These are phyloP conservation scores for Asterella californica DNA, from an alignment of 225 moss, liverwort and hornwort genomes.

Conservation along the genomic window DNA sequence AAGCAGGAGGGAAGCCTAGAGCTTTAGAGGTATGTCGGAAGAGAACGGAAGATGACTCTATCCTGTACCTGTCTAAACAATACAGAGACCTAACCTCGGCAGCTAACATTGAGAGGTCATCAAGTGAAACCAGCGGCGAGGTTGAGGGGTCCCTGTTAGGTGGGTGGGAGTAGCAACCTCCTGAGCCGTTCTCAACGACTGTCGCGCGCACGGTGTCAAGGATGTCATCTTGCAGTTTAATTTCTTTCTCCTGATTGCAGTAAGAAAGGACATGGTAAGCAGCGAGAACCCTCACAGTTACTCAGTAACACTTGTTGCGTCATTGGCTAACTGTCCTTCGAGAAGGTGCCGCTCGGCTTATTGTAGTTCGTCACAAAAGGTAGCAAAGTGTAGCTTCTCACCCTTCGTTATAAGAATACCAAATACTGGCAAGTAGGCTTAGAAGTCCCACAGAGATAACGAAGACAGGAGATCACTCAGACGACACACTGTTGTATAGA, in stretches of 20 bases:
- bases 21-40: neutral
- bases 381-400: neutral
- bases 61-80: neutral
- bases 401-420: neutral
- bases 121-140: neutral
- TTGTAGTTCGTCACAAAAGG: neutral
- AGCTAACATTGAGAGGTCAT: neutral
- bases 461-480: too few species aligned
- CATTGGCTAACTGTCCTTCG: neutral
- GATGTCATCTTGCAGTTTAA: slow-evolving; percentile 47
- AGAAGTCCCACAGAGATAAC: neutral
- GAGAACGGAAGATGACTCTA: neutral
- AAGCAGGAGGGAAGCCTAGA: neutral
- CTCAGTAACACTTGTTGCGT: neutral
- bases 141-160: neutral
- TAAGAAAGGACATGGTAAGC: neutral
- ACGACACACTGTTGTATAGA: too few species aligned
- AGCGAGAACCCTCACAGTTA: neutral
- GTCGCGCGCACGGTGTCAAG: slow-evolving; percentile 35
- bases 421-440: too few species aligned
- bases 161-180: slow-evolving; percentile 10
- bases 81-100: neutral
- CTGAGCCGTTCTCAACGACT: slow-evolving; percentile 27
- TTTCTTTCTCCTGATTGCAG: slow-evolving; percentile 39
- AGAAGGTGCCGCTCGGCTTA: neutral